Conservation (phyloP, 2,329 filamentous ascomycete genomes). For the Ophiocordyceps camponoti-leonardi region DNA sequence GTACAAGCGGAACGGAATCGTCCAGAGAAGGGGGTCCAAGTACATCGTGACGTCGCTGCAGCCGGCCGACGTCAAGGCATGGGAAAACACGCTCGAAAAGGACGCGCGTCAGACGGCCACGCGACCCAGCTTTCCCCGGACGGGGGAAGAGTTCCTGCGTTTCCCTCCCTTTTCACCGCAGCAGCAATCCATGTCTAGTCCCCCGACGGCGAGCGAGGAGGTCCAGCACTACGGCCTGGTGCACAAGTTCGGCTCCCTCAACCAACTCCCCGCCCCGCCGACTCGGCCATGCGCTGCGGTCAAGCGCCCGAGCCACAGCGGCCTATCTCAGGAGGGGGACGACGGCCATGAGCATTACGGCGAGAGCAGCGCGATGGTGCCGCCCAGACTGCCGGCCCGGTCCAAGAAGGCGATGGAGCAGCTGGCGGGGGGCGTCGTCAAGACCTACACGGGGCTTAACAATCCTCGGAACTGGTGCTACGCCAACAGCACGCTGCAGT, state of each 20-base stretch:
- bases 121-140: constrained; percentile 40
- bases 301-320: constrained; percentile 61
- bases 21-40: constrained; percentile 21
- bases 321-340: constrained; percentile 32
- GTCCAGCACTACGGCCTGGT: constrained; percentile 12
- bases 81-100: constrained; percentile 58
- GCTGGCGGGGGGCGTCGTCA: constrained; percentile 18
- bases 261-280: constrained; percentile 38
- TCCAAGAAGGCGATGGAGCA: constrained; percentile 21
- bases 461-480: constrained; percentile 81
- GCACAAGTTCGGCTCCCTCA: constrained; percentile 22
- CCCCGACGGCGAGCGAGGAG: constrained; percentile 7
- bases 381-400: constrained; percentile 17
- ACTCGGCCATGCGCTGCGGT: constrained; percentile 50
- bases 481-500: constrained; percentile 81
- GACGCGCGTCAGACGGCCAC: constrained; percentile 37
- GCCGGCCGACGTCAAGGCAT: constrained; percentile 62
- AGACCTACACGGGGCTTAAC: constrained; percentile 42
- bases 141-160: constrained; percentile 70
- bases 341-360: constrained; percentile 17
- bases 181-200: constrained; percentile 41
- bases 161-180: constrained; percentile 55
- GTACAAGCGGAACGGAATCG: constrained; percentile 9
- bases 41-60: constrained; percentile 51
- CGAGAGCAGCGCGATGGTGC: constrained; percentile 19